Evolutionary conservation across 2,329 filamentous ascomycete species (phyloP).

Genomic region (Penicillium hesseltinei): DNA sequence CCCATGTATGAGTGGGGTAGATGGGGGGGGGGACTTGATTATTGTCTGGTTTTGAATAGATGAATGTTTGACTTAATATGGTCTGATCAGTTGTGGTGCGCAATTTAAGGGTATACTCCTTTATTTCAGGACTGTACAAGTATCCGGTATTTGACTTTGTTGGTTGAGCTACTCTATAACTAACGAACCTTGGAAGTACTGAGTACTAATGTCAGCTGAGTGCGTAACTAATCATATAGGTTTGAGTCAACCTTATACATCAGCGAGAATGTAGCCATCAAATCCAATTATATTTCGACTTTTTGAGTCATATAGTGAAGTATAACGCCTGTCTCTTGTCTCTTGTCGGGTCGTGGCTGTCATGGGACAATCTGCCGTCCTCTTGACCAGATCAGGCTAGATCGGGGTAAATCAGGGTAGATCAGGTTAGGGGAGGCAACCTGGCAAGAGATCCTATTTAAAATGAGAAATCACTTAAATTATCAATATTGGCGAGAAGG

Average conservation of each 20-base stretch:
- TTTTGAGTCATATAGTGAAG: background rate
- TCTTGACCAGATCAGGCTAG: background rate
- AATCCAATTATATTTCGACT: too few relatives aligned
- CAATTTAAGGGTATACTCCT: background rate
- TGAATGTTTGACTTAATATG: background rate
- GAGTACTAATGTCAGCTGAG: background rate
- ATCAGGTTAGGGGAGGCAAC: background rate
- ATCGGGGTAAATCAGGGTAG: constrained; percentile 1
- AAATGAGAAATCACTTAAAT: background rate
- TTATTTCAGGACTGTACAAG: background rate
- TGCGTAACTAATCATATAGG: background rate
- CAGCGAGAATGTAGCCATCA: too few relatives aligned
- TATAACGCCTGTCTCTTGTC: too few relatives aligned
- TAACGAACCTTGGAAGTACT: background rate
- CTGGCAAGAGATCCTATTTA: background rate
- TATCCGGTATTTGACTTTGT: too few relatives aligned
- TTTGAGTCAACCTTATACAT: background rate
- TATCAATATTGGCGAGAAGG: too few relatives aligned
- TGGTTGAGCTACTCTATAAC: too few relatives aligned
- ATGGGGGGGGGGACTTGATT: background rate
- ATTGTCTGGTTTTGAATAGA: background rate
- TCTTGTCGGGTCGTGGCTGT: background rate
- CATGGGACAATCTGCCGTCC: constrained; percentile 2
- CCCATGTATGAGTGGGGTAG: background rate
- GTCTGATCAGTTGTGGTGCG: background rate